Evolutionary conservation across 495 filamentous ascomycete genomes (phyloP).

Genomic region (Articulospora tetracladia): DNA sequence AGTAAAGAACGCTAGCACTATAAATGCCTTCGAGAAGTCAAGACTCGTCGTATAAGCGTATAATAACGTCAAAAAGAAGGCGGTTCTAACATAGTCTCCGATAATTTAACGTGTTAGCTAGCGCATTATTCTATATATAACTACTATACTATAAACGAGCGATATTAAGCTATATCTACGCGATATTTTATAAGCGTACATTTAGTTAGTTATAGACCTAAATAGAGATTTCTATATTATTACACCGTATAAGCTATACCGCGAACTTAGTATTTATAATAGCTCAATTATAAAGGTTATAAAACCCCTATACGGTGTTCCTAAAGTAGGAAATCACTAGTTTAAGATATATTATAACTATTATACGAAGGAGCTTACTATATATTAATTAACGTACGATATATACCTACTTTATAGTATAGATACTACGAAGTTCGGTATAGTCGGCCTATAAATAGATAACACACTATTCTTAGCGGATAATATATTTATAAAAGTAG

Average conservation of each 20-base stretch:
- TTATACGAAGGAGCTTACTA: conserved; percentile 2
- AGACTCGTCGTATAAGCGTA: not conserved
- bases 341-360: conserved; percentile 5
- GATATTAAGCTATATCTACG: not conserved
- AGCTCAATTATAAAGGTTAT: not conserved
- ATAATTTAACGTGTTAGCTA: not conserved
- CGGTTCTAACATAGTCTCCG: not conserved
- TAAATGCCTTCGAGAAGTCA: not conserved
- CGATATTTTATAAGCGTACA: not conserved
- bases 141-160: not conserved
- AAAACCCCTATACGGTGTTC: not conserved
- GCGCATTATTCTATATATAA: not conserved
- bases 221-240: not conserved
- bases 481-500: not conserved
- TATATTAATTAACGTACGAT: conserved; percentile 5
- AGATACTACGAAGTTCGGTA: not conserved
- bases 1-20: not conserved
- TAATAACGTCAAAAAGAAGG: not conserved
- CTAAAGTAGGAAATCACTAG: not conserved
- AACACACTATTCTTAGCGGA: conserved; percentile 5
- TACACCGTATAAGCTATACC: not conserved
- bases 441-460: conserved; percentile 8
- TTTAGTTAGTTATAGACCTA: not conserved
- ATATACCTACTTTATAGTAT: conserved; percentile 8
- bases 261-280: not conserved